Evolutionary conservation across 805 yeast species (phyloP), one percentile per base, ranked within the genome.

Genomic region (Wickerhamomyces chaumierensis): DNA sequence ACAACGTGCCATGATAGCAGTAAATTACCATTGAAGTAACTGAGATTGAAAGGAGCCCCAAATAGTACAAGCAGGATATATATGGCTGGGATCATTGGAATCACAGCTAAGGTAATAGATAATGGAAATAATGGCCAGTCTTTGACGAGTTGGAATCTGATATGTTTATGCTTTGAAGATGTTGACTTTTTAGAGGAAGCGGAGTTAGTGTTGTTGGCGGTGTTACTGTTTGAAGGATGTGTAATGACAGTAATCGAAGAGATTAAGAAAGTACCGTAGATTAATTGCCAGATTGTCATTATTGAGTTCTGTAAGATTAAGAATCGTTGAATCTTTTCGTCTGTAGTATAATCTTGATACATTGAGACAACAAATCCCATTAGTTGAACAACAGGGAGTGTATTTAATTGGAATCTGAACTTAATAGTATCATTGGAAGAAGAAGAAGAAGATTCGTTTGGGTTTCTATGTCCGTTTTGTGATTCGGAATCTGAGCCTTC

Each of bases 41-140:
- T 12, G 2, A 73, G 62, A 1, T 73, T 60, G 33, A 81, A 62
- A 13, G 96, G 95, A 0, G 95, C 94, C 7, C 96, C 96, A 52
- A 84, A 74, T 12, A 86, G 49, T 2, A 86, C 63, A 35, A 81
- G 54, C 2, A 68, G 42, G 2, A 59, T 28, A 35, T 57, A 56
- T 5, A 61, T 17, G 5, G 65, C 43, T 5, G 48, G 13, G 1
- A 44, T 4, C 1, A 53, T 33, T 41, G 50, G 25, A 6, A 48
- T 7, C 5, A 42, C 11, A 0, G 40, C 44, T 34, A 48, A 14
- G 37, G 48, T 19, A 5, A 21, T 7, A 21, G 23, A 7, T 9
- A 21, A 9, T 21, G 23, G 23, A 9, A 47, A 7, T 25, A 41
- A n/a, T 37, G 21, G 36, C 31, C 31, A 39, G 19, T 38, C 35